Percentiles rank a stretch among this genome's conserved stretches.
Conservation (phyloP, 257 asterid species). For the Nicotiana paniculata region DNA sequence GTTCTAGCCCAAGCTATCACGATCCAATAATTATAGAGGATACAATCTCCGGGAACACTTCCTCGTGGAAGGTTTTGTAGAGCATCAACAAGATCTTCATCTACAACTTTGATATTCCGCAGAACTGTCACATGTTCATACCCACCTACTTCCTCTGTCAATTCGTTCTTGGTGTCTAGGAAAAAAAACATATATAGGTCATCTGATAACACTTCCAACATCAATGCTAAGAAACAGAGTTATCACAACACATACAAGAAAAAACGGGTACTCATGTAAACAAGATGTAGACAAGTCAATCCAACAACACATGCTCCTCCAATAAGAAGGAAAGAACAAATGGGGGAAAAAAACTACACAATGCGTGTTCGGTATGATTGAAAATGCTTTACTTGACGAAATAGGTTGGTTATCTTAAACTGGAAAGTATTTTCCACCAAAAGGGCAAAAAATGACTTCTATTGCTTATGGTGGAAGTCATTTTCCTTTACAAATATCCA, state of each 20-base stretch:
- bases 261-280: neutral
- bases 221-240: neutral
- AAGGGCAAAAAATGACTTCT: neutral
- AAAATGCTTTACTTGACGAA: neutral
- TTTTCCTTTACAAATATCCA: neutral
- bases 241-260: neutral
- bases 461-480: neutral
- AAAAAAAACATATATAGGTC: conserved; percentile 20
- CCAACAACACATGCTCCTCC: neutral
- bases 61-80: conserved; percentile 77
- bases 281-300: neutral
- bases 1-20: neutral
- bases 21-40: conserved; percentile 30
- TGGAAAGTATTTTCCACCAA: neutral
- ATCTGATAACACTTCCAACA: neutral
- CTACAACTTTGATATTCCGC: conserved; percentile 75
- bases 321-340: neutral
- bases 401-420: neutral
- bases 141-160: conserved; percentile 92
- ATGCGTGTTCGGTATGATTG: neutral
- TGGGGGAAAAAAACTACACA: neutral
- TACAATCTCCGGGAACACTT: conserved; percentile 79
- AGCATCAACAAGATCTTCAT: conserved; percentile 69
- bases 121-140: conserved; percentile 76
- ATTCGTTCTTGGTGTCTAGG: conserved; percentile 72